A percentile compares a stretch with the other conserved stretches of the same genome.
These are phyloP conservation scores for Hysterangium stoloniferum DNA, from an alignment of 768 basidiomycete species.

Conservation along the genomic window DNA sequence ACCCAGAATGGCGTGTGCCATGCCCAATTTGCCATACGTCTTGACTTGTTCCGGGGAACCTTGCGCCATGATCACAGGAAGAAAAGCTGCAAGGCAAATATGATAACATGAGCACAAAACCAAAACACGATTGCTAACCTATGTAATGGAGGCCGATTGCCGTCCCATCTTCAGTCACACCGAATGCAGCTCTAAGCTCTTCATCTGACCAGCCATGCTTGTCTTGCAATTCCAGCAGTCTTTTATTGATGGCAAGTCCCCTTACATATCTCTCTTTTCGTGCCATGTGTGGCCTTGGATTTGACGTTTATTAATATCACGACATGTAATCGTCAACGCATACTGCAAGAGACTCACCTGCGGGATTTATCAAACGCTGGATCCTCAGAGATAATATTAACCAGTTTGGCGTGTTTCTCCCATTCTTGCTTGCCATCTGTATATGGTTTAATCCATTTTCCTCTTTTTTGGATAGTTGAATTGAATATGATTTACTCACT, in stretches of 20 bases:
- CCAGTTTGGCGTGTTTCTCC: conserved; percentile 39
- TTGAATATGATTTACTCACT: conserved; percentile 28
- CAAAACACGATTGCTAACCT: conserved; percentile 20
- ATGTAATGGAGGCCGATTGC: conserved; percentile 38
- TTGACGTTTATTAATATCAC: not conserved
- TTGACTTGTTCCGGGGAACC: conserved; percentile 45
- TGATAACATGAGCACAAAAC: conserved; percentile 18
- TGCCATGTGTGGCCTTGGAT: conserved; percentile 44
- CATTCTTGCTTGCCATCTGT: conserved; percentile 46
- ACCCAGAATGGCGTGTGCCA: conserved; percentile 52
- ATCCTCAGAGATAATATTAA: conserved; percentile 42
- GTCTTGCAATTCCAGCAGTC: conserved; percentile 52
- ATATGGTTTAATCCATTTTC: not conserved
- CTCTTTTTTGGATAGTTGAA: not conserved
- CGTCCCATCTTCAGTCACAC: conserved; percentile 42
- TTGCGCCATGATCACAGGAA: conserved; percentile 60
- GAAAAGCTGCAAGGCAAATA: conserved; percentile 36
- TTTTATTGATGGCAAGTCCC: conserved; percentile 45
- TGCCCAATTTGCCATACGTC: conserved; percentile 43
- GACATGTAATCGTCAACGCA: no score
- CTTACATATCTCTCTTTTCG: conserved; percentile 51
- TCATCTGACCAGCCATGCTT: conserved; percentile 43
- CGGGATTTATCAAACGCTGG: conserved; percentile 51
- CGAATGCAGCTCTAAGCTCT: conserved; percentile 40
- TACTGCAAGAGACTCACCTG: conserved; percentile 30